Conservation (phyloP, 371 early-diverging fungal species). For the Phascolomyces articulosus region DNA sequence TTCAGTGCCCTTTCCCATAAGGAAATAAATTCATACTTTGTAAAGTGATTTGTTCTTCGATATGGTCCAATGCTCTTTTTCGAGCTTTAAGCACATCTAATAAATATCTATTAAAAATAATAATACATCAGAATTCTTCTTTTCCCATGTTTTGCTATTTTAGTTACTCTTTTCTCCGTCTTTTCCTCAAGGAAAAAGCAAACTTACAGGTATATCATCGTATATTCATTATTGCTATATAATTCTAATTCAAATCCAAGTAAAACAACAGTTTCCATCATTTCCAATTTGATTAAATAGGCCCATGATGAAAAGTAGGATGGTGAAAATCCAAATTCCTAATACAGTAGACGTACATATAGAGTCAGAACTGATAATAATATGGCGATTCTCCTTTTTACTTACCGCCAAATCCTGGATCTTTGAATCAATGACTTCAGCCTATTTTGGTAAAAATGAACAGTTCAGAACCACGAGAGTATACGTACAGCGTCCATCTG, state of each 20-base stretch:
- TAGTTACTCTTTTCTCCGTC: no score
- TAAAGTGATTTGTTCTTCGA: neutral
- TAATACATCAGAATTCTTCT: neutral
- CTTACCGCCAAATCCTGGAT: constrained; percentile 26
- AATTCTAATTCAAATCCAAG: constrained; percentile 77
- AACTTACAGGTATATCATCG: constrained; percentile 68
- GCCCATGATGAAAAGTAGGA: constrained; percentile 77
- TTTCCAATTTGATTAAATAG: constrained; percentile 66
- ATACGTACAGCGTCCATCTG: no score
- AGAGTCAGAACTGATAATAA: no score
- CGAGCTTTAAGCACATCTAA: neutral
- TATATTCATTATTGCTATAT: constrained; percentile 69
- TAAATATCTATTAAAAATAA: neutral
- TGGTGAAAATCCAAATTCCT: constrained; percentile 22
- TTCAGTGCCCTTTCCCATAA: neutral
- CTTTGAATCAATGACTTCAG: constrained; percentile 29
- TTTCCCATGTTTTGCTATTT: no score
- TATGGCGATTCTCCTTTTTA: neutral
- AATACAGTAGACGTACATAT: neutral
- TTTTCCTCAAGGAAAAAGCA: neutral
- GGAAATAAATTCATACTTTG: neutral
- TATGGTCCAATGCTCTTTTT: neutral
- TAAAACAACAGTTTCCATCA: constrained; percentile 61
- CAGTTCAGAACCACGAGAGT: no score
- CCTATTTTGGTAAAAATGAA: constrained; percentile 17